Base-by-base conservation (phyloP, 1,139 yeast species). In the Blastobotrys persicus region DNA sequence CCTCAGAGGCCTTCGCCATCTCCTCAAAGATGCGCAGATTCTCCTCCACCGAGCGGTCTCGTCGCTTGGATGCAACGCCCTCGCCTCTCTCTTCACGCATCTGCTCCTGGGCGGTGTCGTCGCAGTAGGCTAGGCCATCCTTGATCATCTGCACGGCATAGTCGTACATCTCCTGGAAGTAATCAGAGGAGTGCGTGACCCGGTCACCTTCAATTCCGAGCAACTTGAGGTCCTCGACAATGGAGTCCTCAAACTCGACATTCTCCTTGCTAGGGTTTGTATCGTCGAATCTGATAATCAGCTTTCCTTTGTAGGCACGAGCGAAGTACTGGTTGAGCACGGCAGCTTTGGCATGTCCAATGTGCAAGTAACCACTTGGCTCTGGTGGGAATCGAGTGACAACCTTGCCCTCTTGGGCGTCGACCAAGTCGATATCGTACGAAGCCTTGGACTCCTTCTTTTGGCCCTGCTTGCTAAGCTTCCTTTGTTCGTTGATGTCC, bases 191-290 rank as follows among this genome's bases (percentile, higher is more conserved):
- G 69, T 92, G 89, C 5, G 99, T 94, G 61, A 92, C 78, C 65
- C 87, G 85, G 86, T 87, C 91, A 31, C 98, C 98, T 59, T 76
- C 71, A 66, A 88, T 92, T 9, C 98, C 98, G 52, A 94, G 77
- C 98, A 98, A 92, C 53, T 78, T 77, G 46, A 94, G 84, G 79
- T 91, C 87, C 57, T 83, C 85, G 64, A 80, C 75, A 55, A 94
- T 94, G 39, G 95, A 84, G 58, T 80, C 81, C 69, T 92, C 88
- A 66, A 85, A 94, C 52, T 83, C 82, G 61, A 88, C 97, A 60
- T 94, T 97, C 71, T 94, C 99, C 42, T 97, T 96, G 70, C 91
- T 98, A 1, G 99, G 99, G 65, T 94, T 94, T 40, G 99, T 94
- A 65, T 94, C 99, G 69, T 94, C 99, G 60, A 82, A 94, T 68